A percentile compares a stretch with the other conserved stretches of the same genome.
phyloP scores from a whole-genome alignment of 192 early-diverging fungal species.

The Backusella circina region DNA sequence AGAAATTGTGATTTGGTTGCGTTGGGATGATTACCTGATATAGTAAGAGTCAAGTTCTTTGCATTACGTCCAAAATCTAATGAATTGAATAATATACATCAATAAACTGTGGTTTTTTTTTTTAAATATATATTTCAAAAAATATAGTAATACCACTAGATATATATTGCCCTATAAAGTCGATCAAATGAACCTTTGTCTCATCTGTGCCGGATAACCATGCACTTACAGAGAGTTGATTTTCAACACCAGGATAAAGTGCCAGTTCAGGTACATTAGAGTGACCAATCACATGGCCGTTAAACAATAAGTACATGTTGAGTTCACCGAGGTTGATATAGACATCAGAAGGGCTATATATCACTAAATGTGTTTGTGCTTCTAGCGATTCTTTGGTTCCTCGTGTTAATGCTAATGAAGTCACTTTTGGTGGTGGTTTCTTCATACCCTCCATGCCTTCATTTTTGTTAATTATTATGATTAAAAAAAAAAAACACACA shows the following conservation, averaged over 20 bases:
- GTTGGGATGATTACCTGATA: conserved; percentile 30
- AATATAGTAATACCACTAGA: conserved; percentile 3
- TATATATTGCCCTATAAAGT: conserved; percentile 22
- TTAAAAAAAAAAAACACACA: background rate
- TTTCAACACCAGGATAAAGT: conserved; percentile 17
- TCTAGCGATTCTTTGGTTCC: conserved; percentile 25
- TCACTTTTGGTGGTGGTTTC: conserved; percentile 28
- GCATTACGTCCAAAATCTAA: conserved; percentile 1
- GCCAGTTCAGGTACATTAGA: conserved; percentile 13
- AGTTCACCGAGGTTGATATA: conserved; percentile 23
- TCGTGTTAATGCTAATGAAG: conserved; percentile 12
- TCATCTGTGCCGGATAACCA: conserved; percentile 8
- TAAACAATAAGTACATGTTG: conserved; percentile 20
- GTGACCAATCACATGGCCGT: conserved; percentile 24
- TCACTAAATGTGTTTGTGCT: conserved; percentile 9
- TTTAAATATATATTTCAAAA: background rate
- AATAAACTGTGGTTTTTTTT: background rate
- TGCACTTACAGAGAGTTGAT: background rate
- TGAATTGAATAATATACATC: background rate
- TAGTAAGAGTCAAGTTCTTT: conserved; percentile 18
- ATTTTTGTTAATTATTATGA: background rate
- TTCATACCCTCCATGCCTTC: conserved; percentile 32
- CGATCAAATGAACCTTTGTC: background rate
- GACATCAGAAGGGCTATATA: conserved; percentile 34
- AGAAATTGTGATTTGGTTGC: conserved; percentile 12